These are phyloP conservation scores for Chenopodium album DNA, from an alignment of 148 eudicot genomes.

Conservation along the genomic window DNA sequence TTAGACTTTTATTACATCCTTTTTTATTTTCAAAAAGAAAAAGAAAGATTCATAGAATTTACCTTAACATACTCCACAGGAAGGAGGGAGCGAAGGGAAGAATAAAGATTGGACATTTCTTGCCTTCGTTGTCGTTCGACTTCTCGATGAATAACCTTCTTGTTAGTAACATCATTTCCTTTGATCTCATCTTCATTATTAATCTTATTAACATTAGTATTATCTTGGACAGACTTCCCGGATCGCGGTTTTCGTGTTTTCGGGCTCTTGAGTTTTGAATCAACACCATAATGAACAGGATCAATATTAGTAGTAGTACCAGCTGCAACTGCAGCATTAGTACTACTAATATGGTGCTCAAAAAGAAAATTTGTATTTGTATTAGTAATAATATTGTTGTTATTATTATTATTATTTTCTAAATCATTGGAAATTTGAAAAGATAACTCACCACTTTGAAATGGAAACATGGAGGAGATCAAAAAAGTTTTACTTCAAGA, in stretches of 20 bases:
- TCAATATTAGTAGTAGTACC: not conserved
- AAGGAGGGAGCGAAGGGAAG: slow-evolving; percentile 59
- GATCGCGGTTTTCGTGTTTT: not conserved
- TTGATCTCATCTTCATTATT: not conserved
- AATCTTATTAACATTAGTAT: not conserved
- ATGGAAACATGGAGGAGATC: slow-evolving; percentile 23
- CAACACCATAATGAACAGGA: not conserved
- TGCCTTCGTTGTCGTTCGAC: slow-evolving; percentile 71
- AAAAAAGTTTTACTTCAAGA: not conserved
- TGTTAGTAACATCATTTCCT: slow-evolving; percentile 3
- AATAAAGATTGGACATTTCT: slow-evolving; percentile 64
- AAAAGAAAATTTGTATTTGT: not conserved
- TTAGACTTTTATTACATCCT: too few species aligned
- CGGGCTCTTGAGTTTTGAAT: not conserved
- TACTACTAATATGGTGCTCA: slow-evolving; percentile 4
- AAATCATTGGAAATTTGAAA: slow-evolving; percentile 22
- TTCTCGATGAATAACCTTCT: slow-evolving; percentile 50
- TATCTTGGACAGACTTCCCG: not conserved
- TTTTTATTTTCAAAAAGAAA: not conserved
- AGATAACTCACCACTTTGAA: slow-evolving; percentile 28
- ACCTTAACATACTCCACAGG: slow-evolving; percentile 73
- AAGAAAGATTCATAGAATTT: not conserved
- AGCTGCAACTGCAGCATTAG: not conserved
- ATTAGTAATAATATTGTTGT: not conserved
- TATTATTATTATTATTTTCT: not conserved